Evolutionary conservation across 257 asterid species (phyloP).

Genomic region (Sherardia arvensis): DNA sequence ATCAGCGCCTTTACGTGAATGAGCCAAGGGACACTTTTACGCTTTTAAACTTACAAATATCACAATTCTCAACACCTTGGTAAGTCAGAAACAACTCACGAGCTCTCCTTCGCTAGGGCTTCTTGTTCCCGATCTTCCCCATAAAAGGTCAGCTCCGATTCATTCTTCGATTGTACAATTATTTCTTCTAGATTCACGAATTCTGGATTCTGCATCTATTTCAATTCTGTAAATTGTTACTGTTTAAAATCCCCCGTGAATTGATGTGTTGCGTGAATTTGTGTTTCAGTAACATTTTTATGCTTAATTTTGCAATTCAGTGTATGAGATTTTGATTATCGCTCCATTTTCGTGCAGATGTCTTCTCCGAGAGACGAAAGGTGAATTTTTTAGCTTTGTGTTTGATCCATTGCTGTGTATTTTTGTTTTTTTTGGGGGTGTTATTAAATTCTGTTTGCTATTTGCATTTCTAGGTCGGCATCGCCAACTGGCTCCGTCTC

Average conservation of each 20-base stretch:
- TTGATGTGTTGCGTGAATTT: background rate
- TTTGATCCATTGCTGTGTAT: background rate
- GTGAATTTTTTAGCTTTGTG: background rate
- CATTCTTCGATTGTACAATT: background rate
- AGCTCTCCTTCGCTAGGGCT: background rate
- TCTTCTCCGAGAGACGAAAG: constrained; percentile 17
- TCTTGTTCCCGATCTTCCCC: background rate
- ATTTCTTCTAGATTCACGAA: background rate
- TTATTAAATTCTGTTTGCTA: background rate
- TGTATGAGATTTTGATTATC: background rate
- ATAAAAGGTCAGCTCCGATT: constrained; percentile 4
- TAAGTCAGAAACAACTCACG: background rate
- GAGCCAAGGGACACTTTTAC: background rate
- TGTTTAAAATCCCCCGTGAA: background rate
- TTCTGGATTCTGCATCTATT: background rate
- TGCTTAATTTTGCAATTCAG: background rate
- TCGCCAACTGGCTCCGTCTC: constrained; percentile 17
- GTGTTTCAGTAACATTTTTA: background rate
- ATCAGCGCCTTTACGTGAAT: background rate
- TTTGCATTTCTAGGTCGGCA: constrained; percentile 18
- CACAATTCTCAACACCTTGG: background rate
- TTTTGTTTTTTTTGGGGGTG: background rate
- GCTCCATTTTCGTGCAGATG: constrained; percentile 7
- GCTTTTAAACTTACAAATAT: background rate
- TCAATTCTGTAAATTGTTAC: too few species aligned